Evolutionary conservation across 345 rosid genomes (phyloP).

Genomic region (Eutrema heterophyllum): DNA sequence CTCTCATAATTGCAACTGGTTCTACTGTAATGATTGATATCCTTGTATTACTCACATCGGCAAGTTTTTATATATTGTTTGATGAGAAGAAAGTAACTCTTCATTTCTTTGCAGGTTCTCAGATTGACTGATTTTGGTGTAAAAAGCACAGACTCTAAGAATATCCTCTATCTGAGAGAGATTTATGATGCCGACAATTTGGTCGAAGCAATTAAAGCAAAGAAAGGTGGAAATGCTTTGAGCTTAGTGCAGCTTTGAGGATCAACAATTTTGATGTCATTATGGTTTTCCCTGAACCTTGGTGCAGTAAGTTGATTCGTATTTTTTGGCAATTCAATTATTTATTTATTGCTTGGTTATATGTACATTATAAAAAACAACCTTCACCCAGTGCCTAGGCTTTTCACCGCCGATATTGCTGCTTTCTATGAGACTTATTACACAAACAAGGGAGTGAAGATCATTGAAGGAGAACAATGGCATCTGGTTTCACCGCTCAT

Average conservation of each 20-base stretch:
- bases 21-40: slow-evolving; percentile 54
- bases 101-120: slow-evolving; percentile 48
- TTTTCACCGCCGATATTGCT: slow-evolving; percentile 86
- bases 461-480: slow-evolving; percentile 94
- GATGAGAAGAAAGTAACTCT: not conserved
- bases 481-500: slow-evolving; percentile 76
- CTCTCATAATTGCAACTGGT: slow-evolving; percentile 84
- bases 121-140: slow-evolving; percentile 88
- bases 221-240: no score
- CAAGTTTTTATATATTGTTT: not conserved
- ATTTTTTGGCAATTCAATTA: not conserved
- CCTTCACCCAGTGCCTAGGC: slow-evolving; percentile 88
- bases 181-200: no score
- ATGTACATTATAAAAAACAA: not conserved
- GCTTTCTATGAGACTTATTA: slow-evolving; percentile 94
- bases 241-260: slow-evolving; percentile 74
- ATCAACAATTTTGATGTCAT: slow-evolving; percentile 73
- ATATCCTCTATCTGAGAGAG: no score
- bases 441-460: slow-evolving; percentile 72
- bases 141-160: slow-evolving; percentile 86
- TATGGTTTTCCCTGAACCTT: slow-evolving; percentile 97
- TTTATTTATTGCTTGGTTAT: not conserved
- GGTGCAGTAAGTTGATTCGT: slow-evolving; percentile 87
- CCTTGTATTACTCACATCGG: not conserved
- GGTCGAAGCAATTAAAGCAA: no score